Evolutionary conservation across 2,329 filamentous ascomycete genomes (phyloP).

Genomic region (Fusarium cyanostomum): DNA sequence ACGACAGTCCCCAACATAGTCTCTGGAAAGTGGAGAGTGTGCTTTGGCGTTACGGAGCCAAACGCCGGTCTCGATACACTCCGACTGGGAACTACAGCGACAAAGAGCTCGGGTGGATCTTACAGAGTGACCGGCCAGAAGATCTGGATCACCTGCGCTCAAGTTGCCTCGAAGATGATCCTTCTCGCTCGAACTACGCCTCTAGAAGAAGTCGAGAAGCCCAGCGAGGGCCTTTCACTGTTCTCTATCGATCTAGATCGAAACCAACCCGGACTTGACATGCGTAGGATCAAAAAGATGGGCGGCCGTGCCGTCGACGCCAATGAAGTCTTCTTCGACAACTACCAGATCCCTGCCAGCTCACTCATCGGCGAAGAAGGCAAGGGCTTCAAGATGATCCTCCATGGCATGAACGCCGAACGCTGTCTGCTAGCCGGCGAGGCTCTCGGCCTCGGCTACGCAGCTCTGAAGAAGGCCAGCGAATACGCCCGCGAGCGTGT

Average conservation of each 20-base stretch:
- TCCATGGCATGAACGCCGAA: constrained; percentile 84
- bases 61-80: constrained; percentile 83
- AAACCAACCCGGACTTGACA: constrained; percentile 65
- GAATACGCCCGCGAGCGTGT: constrained; percentile 73
- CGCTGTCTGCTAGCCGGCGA: constrained; percentile 80
- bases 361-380: constrained; percentile 76
- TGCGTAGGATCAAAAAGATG: constrained; percentile 85
- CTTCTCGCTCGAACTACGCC: constrained; percentile 80
- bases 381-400: constrained; percentile 80
- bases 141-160: constrained; percentile 89
- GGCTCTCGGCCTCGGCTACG: constrained; percentile 82
- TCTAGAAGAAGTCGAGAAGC: constrained; percentile 71
- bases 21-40: constrained; percentile 74
- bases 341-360: constrained; percentile 72
- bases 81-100: constrained; percentile 72
- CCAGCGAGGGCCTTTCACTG: constrained; percentile 79
- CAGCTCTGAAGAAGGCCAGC: constrained; percentile 69
- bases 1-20: constrained; percentile 76
- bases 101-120: constrained; percentile 59
- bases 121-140: constrained; percentile 82
- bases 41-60: constrained; percentile 88
- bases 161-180: constrained; percentile 85
- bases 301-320: constrained; percentile 83
- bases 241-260: constrained; percentile 83
- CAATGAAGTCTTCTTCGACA: constrained; percentile 89